Evolutionary conservation across 192 early-diverging fungal species (phyloP).

Genomic region (Geosiphon pyriformis): DNA sequence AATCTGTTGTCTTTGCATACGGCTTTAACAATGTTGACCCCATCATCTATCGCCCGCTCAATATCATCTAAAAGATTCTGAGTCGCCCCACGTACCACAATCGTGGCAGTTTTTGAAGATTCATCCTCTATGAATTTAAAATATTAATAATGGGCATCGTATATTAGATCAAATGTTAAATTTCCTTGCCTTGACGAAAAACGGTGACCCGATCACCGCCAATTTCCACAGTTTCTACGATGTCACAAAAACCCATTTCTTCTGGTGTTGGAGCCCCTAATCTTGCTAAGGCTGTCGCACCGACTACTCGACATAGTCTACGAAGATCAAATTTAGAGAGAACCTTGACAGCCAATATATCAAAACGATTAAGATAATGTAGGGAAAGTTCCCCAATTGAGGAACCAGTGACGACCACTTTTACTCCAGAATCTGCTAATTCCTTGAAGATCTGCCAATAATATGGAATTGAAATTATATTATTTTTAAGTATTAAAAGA

Average conservation of each 20-base stretch:
- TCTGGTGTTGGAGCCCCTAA: slow-evolving; percentile 89
- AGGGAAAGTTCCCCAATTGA: slow-evolving; percentile 89
- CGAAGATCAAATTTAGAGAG: slow-evolving; percentile 96
- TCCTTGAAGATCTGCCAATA: slow-evolving; percentile 62
- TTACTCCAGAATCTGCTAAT: slow-evolving; percentile 85
- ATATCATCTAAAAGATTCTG: slow-evolving; percentile 94
- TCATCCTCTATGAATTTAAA: slow-evolving; percentile 59
- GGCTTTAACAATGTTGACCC: slow-evolving; percentile 95
- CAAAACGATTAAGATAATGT: slow-evolving; percentile 90
- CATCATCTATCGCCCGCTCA: slow-evolving; percentile 96
- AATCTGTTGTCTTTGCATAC: slow-evolving; percentile 78
- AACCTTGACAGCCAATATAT: slow-evolving; percentile 84
- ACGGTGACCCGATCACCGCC: slow-evolving; percentile 96
- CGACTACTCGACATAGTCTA: slow-evolving; percentile 86
- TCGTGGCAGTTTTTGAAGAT: slow-evolving; percentile 82
- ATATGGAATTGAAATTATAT: neutral
- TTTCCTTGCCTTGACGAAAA: slow-evolving; percentile 71
- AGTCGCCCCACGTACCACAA: slow-evolving; percentile 94
- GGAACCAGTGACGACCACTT: slow-evolving; percentile 86
- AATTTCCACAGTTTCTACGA: slow-evolving; percentile 95
- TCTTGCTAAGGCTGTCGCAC: slow-evolving; percentile 88
- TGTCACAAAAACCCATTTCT: slow-evolving; percentile 97
- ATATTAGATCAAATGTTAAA: neutral
- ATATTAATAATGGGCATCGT: neutral
- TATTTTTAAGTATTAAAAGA: neutral